Conservation (phyloP, 2,329 filamentous ascomycete genomes). For the Cordyceps pruinosa region DNA sequence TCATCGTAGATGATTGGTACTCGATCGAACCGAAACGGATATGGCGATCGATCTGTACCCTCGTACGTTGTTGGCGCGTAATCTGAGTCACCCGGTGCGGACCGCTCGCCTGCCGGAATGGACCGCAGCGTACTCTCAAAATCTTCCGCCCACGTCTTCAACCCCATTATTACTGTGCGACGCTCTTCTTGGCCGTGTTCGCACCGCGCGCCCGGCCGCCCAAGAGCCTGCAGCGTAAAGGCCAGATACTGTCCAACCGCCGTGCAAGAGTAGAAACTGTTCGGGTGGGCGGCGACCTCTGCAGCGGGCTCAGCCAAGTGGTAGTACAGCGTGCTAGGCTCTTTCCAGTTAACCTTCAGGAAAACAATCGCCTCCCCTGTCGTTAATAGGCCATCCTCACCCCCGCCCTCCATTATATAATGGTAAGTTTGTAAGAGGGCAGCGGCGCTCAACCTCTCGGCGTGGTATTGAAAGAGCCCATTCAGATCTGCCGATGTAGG, state of each 20-base stretch:
- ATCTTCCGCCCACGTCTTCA: conserved; percentile 19
- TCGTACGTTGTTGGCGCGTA: conserved; percentile 18
- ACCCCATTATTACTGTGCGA: background rate
- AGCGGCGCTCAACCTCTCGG: conserved; percentile 32
- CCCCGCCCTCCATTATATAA: conserved; percentile 41
- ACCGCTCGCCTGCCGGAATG: conserved; percentile 17
- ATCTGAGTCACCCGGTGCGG: conserved; percentile 11
- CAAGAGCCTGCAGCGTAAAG: conserved; percentile 9
- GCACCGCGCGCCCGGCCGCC: background rate
- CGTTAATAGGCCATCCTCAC: conserved; percentile 36
- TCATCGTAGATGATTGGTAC: too few species aligned
- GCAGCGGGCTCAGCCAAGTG: background rate
- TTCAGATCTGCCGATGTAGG: conserved; percentile 21
- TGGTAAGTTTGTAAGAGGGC: conserved; percentile 41
- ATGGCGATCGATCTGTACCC: conserved; percentile 17
- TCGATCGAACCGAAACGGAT: too few species aligned
- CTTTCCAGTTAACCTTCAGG: conserved; percentile 27
- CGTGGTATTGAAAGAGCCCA: conserved; percentile 28
- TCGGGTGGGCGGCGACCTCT: background rate
- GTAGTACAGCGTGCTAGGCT: conserved; percentile 10
- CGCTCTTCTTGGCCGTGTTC: conserved; percentile 18
- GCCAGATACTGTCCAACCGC: conserved; percentile 11
- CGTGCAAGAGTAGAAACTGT: background rate
- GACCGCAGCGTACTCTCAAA: conserved; percentile 20
- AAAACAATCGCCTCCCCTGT: conserved; percentile 39